These are phyloP conservation scores for Coleophoma cylindrospora DNA, from an alignment of 2,329 filamentous ascomycete genomes.

Conservation along the genomic window DNA sequence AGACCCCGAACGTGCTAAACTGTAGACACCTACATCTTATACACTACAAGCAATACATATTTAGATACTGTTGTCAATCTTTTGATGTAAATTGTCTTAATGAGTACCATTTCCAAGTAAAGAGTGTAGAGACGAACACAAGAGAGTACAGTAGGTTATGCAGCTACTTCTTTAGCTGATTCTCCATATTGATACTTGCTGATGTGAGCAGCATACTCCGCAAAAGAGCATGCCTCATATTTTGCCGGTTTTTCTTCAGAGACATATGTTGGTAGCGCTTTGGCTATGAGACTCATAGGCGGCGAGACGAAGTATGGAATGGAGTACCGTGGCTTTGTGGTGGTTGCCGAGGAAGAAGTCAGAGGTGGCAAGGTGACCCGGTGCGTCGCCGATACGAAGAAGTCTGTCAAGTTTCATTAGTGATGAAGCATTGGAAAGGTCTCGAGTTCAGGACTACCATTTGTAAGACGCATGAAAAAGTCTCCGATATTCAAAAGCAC, in stretches of 20 bases:
- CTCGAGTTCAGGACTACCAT: not conserved
- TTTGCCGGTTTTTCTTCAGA: slow-evolving; percentile 23
- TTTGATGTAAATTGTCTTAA: too few relatives aligned
- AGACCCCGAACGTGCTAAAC: not conserved
- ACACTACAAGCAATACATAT: too few relatives aligned
- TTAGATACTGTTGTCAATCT: too few relatives aligned
- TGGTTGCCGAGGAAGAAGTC: not conserved
- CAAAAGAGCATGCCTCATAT: slow-evolving; percentile 11
- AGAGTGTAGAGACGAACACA: too few relatives aligned
- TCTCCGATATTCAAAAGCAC: slow-evolving; percentile 41
- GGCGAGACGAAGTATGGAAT: slow-evolving; percentile 1
- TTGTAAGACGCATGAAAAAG: slow-evolving; percentile 13
- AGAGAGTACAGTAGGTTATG: too few relatives aligned
- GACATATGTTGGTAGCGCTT: slow-evolving; percentile 19
- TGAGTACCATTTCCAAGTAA: too few relatives aligned
- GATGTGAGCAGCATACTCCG: not conserved
- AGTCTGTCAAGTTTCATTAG: slow-evolving; percentile 32
- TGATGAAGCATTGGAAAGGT: not conserved
- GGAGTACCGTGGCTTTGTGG: not conserved
- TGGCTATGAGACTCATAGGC: not conserved
- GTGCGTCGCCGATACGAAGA: slow-evolving; percentile 75
- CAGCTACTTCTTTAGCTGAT: not conserved
- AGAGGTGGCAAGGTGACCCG: slow-evolving; percentile 49
- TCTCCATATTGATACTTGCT: not conserved
- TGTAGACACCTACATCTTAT: slow-evolving; percentile 11